Evolutionary conservation across 2,329 filamentous ascomycete genomes (phyloP).

Genomic region (Monilinia fructigena): DNA sequence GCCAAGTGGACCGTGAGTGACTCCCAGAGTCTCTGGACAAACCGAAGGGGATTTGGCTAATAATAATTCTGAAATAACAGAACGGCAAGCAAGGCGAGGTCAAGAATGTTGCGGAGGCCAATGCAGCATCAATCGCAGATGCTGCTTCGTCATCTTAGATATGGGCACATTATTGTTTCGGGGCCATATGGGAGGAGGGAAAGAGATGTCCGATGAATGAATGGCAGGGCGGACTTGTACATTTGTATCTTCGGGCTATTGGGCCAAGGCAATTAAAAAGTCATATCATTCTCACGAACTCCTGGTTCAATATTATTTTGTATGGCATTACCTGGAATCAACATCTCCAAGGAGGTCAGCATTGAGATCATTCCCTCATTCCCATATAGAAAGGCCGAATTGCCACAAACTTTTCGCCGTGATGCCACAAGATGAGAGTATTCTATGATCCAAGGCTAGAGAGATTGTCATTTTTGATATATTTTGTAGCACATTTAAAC

Average conservation of each 20-base stretch:
- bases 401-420: background rate
- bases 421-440: background rate
- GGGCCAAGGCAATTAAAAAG: slow-evolving; percentile 28
- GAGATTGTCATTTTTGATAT: background rate
- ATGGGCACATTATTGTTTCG: slow-evolving; percentile 13
- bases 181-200: slow-evolving; percentile 17
- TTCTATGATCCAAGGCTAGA: background rate
- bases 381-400: background rate
- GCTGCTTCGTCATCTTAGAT: slow-evolving; percentile 33
- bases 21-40: slow-evolving; percentile 1
- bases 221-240: slow-evolving; percentile 31
- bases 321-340: background rate
- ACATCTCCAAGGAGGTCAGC: background rate
- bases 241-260: slow-evolving; percentile 35
- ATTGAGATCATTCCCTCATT: background rate
- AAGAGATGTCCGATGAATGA: slow-evolving; percentile 18
- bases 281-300: slow-evolving; percentile 12
- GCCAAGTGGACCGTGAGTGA: slow-evolving; percentile 88
- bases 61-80: slow-evolving; percentile 56
- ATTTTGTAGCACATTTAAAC: slow-evolving; percentile 9
- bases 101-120: slow-evolving; percentile 66
- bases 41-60: slow-evolving; percentile 30
- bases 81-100: slow-evolving; percentile 92
- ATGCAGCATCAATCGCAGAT: slow-evolving; percentile 43
- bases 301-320: slow-evolving; percentile 3